Conservation (phyloP, 2,329 filamentous ascomycete species). For the Ceratocystiopsis minuta region DNA sequence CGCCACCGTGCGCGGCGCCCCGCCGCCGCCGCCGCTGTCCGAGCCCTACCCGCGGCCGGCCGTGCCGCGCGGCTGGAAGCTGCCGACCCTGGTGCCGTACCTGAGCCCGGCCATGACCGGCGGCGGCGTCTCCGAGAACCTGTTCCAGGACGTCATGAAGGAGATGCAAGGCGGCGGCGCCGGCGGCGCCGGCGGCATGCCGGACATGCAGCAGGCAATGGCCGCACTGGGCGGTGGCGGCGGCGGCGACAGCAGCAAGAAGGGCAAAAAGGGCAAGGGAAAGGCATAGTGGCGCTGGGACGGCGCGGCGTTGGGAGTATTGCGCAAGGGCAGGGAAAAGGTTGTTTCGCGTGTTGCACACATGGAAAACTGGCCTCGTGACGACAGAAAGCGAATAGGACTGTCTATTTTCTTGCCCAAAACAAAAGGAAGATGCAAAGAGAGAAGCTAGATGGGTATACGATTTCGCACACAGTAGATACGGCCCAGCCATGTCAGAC, state of each 20-base stretch:
- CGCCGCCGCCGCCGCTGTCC: constrained; percentile 41
- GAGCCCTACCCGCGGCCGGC: constrained; percentile 55
- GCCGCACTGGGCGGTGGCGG: constrained; percentile 11
- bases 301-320: too few relatives aligned
- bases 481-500: too few relatives aligned
- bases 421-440: too few relatives aligned
- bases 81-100: constrained; percentile 65
- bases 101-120: constrained; percentile 81
- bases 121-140: constrained; percentile 83
- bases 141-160: constrained; percentile 92
- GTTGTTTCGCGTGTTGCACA: too few relatives aligned
- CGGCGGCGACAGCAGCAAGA: constrained; percentile 6
- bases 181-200: constrained; percentile 9
- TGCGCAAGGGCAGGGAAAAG: too few relatives aligned
- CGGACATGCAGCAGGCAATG: constrained; percentile 5
- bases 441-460: too few relatives aligned
- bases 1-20: constrained; percentile 55
- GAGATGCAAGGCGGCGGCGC: constrained; percentile 48
- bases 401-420: too few relatives aligned
- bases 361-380: too few relatives aligned
- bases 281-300: constrained; percentile 7
- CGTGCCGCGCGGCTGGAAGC: constrained; percentile 80
- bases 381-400: too few relatives aligned
- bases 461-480: too few relatives aligned
- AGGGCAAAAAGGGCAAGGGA: constrained; percentile 15